A percentile compares a stretch with the other conserved stretches of the same genome.
Conservation (phyloP, 2,329 filamentous ascomycete genomes). For the Aspergillus ochraceoroseus region DNA sequence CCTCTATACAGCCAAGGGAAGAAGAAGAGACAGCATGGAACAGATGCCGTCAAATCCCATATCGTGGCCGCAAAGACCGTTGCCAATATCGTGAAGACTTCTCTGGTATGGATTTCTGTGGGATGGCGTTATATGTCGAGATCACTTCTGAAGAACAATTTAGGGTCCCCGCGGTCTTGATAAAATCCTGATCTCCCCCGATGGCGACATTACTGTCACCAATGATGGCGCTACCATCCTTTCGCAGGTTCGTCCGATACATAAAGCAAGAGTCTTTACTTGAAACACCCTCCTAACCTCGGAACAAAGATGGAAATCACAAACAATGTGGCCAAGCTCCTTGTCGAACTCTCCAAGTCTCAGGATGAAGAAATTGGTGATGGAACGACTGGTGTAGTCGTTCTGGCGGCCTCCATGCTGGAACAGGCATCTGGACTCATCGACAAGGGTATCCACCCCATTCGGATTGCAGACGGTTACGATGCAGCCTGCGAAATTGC, state of each 20-base stretch:
- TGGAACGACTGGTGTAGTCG: slow-evolving; percentile 95
- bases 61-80: slow-evolving; percentile 95
- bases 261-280: background rate
- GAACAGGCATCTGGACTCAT: slow-evolving; percentile 97
- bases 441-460: slow-evolving; percentile 99
- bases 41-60: slow-evolving; percentile 95
- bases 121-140: slow-evolving; percentile 2
- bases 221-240: slow-evolving; percentile 98
- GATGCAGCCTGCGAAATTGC: slow-evolving; percentile 97
- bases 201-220: slow-evolving; percentile 98
- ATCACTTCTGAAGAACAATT: slow-evolving; percentile 9
- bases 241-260: slow-evolving; percentile 54
- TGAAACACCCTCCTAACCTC: slow-evolving; percentile 1
- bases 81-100: slow-evolving; percentile 95
- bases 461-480: slow-evolving; percentile 96
- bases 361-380: slow-evolving; percentile 99
- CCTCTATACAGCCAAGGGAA: slow-evolving; percentile 68
- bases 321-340: slow-evolving; percentile 94
- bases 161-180: slow-evolving; percentile 88
- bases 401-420: slow-evolving; percentile 85
- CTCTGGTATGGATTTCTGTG: slow-evolving; percentile 55
- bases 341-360: slow-evolving; percentile 96
- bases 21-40: slow-evolving; percentile 95
- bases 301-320: slow-evolving; percentile 82
- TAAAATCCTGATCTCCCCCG: slow-evolving; percentile 97